Base-by-base conservation (phyloP, 768 basidiomycete genomes). In the Tephrocybe sp. region DNA sequence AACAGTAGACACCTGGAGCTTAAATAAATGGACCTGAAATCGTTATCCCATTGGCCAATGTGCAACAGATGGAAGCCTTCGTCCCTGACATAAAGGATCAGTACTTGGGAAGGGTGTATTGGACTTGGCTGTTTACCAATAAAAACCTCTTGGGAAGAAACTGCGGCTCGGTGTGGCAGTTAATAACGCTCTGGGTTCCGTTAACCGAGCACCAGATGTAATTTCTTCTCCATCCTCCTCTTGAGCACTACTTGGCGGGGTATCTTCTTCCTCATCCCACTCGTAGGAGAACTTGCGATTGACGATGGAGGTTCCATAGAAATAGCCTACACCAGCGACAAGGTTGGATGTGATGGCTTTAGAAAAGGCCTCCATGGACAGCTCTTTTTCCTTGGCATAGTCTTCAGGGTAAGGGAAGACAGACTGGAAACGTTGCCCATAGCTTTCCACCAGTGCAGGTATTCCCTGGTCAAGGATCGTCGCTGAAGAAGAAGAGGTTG, bases 101-200 rank as follows among this genome's bases (percentile, higher is more conserved):
- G 54, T 46, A 41, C 17, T 20, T 48, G 21, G 51, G 45, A 23
- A 18, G 49, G 30, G 11, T 30, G 30, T 51, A 39, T 39, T 12
- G 18, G 18, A 24, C 4, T 40, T 15, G 11, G n/a, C 42, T n/a
- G 1, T 40, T 32, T 67, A 90, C 90, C 95, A 98, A 68, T 98
- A 98, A 70, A 98, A 98, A 15, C 95, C 95, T 65, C 95, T 78
- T 0, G 95, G 95, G 76, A 98, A 98, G 75, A 98, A 98, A 58
- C 93, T 93, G 30, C 96, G 79, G 63, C 93, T 96, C 3, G 95
- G 95, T 0, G 96, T 98, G 1, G 92, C 94, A 7, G 95, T 96
- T 57, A 97, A 69, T 17, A 98, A 70, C 17, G 83, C 81, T 52
- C 75, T 84, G 6, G 90, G 86, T 28, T 88, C 86, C 4, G 88